Evolutionary conservation across 2,329 filamentous ascomycete species (phyloP), one percentile per base, ranked within the genome.

Genomic region (Rhinocladiella similis): DNA sequence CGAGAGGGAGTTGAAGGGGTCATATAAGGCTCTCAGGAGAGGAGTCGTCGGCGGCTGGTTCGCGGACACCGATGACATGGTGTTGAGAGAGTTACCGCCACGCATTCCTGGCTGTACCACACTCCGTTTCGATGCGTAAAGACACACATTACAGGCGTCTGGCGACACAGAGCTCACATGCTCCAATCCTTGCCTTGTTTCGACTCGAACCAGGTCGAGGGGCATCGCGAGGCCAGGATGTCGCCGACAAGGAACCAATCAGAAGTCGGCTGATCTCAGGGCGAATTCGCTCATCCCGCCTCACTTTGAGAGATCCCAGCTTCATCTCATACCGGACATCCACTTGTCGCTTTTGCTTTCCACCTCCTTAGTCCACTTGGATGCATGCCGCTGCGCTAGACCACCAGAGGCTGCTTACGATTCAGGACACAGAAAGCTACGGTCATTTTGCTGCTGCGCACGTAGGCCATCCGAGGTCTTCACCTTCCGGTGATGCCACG

Each of bases 11-110:
- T 16, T 14, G 29, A 39, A 41, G 47, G 50, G 19, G 36, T 53
- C 42, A 47, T 47, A 53, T 53, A 53, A 53, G 42, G 42, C 50
- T 53, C 16, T 47, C 50, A 27, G 25, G 29, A 46, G 41, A 36
- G 27, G 50, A 29, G 39, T 25, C n/a, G 33, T 25, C 41, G 22
- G 20, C 1, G 25, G 19, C 14, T 19, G 27, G 13, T 33, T 14
- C 18, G 29, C n/a, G 41, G 5, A 16, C 29, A 13, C 50, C 42
- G 29, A 39, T 53, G 29, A 16, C 29, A 33, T 33, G 29, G 29
- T 33, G 29, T 33, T 33, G 29, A 9, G 7, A 3, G 10, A 33
- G 29, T 7, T 12, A n/a, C 25, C 25, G 25, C 4, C 25, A 27
- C 7, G 29, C 7, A 33, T 33, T 12, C 29, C 29, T 33, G 29